Evolutionary conservation across 148 eudicot species (phyloP).

Genomic region (Chenopodium album): DNA sequence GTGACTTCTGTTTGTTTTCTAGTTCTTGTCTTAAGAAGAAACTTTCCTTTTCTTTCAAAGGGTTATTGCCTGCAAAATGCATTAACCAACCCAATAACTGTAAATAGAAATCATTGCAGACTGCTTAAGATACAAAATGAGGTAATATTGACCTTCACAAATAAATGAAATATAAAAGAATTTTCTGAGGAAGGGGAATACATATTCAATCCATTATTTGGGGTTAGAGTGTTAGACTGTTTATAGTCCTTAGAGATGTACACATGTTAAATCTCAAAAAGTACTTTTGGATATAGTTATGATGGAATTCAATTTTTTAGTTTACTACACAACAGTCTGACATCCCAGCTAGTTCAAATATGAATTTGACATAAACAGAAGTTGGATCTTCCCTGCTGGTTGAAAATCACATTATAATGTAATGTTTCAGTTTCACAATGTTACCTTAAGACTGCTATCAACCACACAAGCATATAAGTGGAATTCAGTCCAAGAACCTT

Average conservation of each 20-base stretch:
- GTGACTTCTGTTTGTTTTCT: constrained; percentile 53
- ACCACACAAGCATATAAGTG: background rate
- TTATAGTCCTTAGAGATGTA: background rate
- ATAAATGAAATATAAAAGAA: background rate
- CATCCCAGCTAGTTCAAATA: background rate
- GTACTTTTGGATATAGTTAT: background rate
- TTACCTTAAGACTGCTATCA: background rate
- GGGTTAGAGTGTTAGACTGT: no score
- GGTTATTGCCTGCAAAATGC: constrained; percentile 44
- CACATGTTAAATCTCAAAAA: background rate
- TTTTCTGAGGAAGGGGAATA: background rate
- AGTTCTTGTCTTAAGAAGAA: constrained; percentile 52
- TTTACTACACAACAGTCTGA: background rate
- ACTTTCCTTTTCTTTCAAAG: constrained; percentile 59
- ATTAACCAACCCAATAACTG: constrained; percentile 1
- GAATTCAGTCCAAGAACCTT: background rate
- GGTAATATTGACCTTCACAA: constrained; percentile 1
- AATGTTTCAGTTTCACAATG: background rate
- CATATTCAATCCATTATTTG: background rate
- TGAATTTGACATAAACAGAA: no score
- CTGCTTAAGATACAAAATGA: background rate
- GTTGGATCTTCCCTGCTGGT: background rate
- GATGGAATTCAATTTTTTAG: background rate
- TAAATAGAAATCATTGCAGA: constrained; percentile 10
- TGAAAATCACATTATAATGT: background rate